phyloP scores from a whole-genome alignment of 2,329 filamentous ascomycete species.

The Pseudogymnoascus sp. region DNA sequence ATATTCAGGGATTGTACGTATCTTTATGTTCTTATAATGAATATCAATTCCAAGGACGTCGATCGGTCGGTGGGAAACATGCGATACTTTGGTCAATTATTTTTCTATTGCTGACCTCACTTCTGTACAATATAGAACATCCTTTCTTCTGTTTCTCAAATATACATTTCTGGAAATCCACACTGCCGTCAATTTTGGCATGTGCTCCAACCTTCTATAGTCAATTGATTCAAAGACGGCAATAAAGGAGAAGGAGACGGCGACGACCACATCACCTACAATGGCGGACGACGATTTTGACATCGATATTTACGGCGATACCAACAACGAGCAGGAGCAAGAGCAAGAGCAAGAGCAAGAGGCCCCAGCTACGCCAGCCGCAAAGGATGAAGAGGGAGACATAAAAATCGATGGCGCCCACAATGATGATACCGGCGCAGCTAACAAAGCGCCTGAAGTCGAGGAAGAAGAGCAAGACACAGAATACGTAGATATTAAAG shows the following conservation, averaged over 20 bases:
- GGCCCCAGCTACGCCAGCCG: slow-evolving; percentile 23
- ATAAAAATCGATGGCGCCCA: slow-evolving; percentile 31
- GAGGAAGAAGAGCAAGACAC: slow-evolving; percentile 35
- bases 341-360: slow-evolving; percentile 31
- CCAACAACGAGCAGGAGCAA: slow-evolving; percentile 36
- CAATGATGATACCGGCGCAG: slow-evolving; percentile 14
- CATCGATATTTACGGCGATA: slow-evolving; percentile 64
- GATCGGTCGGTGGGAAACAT: slow-evolving; percentile 13
- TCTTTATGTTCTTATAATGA: slow-evolving; percentile 23
- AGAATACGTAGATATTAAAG: slow-evolving; percentile 34
- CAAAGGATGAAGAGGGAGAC: slow-evolving; percentile 30
- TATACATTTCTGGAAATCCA: slow-evolving; percentile 6
- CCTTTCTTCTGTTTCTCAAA: slow-evolving; percentile 8
- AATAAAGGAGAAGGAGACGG: neutral
- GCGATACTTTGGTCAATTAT: neutral
- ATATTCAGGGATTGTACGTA: slow-evolving; percentile 32
- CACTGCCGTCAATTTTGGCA: slow-evolving; percentile 1
- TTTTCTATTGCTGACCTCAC: slow-evolving; percentile 9
- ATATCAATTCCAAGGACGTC: slow-evolving; percentile 29
- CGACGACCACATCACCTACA: neutral
- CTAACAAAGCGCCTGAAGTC: slow-evolving; percentile 17
- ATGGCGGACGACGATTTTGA: slow-evolving; percentile 68
- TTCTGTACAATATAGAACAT: slow-evolving; percentile 9
- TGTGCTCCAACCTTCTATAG: slow-evolving; percentile 3
- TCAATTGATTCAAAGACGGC: slow-evolving; percentile 1